Evolutionary conservation across 2,329 filamentous ascomycete species (phyloP), one percentile per base, ranked within the genome.

Genomic region (Aspergillus jensenii): DNA sequence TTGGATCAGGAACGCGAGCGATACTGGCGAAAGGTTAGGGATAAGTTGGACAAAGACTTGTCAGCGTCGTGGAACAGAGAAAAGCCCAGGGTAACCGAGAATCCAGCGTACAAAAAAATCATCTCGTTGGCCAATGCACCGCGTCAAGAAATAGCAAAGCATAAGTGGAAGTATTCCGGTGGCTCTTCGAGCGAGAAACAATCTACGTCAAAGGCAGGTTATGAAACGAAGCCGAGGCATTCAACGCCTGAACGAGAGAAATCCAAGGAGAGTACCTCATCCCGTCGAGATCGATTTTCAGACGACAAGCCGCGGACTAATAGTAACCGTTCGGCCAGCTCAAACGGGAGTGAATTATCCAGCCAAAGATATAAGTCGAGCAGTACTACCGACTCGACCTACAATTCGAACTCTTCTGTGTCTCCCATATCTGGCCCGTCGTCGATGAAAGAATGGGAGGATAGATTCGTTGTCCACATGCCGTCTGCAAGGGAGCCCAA

Each of bases 401-500:
- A 63, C 37, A 59, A 62, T 15, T 74, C 69, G 15, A 60, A 68
- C 45, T 59, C 62, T 19, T 70, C 70, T 3, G 56, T 72, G 8
- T 75, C 70, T 6, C 70, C 68, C 15, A 56, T 73, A 11, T 71
- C 70, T 6, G 67, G 65, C 2, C 67, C 69, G 19, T 67, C 66
- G 27, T 72, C 70, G 1, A 63, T 68, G 23, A 71, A 68, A 14
- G 71, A 74, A 39, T 71, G 74, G 70, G 72, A 74, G 52, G 76
- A 78, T 57, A 68, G 67, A 63, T 78, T 77, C 59, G 74, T 77
- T 45, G 73, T 78, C 35, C 68, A 78, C 49, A 78, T 77, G 74
- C 76, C 75, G 5, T 73, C 74, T 19, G 75, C 76, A 3, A 74
- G 69, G 39, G 75, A 78, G 2, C 74, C 76, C 1, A 76, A 74